Evolutionary conservation across 306 rosid species (phyloP), one percentile per base, ranked within the genome.

Genomic region (Rosa lucieae): DNA sequence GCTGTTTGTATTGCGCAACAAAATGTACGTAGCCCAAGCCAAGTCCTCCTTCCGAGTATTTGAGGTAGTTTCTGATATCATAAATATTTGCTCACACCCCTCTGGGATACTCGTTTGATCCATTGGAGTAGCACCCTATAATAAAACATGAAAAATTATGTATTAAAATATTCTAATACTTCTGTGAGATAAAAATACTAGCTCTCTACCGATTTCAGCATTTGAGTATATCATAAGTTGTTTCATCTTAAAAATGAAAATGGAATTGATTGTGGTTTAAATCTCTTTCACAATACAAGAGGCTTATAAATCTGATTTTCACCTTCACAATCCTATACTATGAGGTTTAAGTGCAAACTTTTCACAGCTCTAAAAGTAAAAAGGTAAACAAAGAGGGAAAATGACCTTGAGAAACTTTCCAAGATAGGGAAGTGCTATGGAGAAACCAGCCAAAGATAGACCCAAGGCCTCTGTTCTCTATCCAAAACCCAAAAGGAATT

Each of bases 331-430:
- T 17, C 18, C 17, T 32, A 72, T 5, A 20, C 29, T 5, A 13
- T 63, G 70, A 58, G 10, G 13, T 53, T 73, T 0, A 20, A 73
- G 35, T 13, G 67, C 37, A 65, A 35, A 35, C 7, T 44, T 47
- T 3, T 48, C 44, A 18, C 73, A 59, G 1, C 21, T 58, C 52
- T 29, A 35, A 29, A 63, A 62, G 37, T 32, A 47, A 17, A 76
- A 49, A 53, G 39, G 47, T n/a, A 37, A 13, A 15, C 44, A 10
- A 8, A 18, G 13, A 21, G 15, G 8, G 56, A 78, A 23, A 68
- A 77, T 76, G 83, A 95, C 99, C 99, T 91, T 89, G 73, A 92
- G 98, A 85, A 95, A 91, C 85, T 89, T 90, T 49, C 98, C 98
- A 56, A 95, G 78, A 85, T 89, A 92, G 11, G 98, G 96, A 69